Evolutionary conservation across 1,139 yeast species (phyloP).

Genomic region (Yamadazyma siamensis): DNA sequence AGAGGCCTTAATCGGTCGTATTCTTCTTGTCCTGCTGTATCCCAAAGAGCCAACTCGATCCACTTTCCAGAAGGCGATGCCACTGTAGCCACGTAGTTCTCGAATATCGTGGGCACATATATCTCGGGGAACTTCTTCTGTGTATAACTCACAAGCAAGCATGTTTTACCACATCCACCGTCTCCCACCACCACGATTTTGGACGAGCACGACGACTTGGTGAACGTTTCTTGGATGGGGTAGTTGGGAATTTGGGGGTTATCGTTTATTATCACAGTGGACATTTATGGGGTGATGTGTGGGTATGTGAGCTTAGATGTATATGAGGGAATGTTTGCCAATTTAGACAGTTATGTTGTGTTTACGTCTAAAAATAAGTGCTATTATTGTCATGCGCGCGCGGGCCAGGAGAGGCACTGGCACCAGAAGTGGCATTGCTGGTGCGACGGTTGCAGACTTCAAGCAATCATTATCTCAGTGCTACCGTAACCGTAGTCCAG

Average conservation of each 20-base stretch:
- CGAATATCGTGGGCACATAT: conserved; percentile 89
- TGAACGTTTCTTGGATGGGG: conserved; percentile 28
- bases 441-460: too few species aligned
- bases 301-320: neutral
- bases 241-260: conserved; percentile 40
- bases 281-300: conserved; percentile 1
- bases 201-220: conserved; percentile 40
- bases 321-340: neutral
- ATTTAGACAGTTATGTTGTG: too few species aligned
- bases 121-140: conserved; percentile 72
- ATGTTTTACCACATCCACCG: conserved; percentile 94
- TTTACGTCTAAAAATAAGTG: too few species aligned
- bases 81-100: conserved; percentile 72
- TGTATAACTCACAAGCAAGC: conserved; percentile 76
- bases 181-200: conserved; percentile 90
- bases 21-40: conserved; percentile 94
- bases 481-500: too few species aligned
- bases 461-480: too few species aligned
- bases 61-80: conserved; percentile 50
- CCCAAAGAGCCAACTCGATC: conserved; percentile 80
- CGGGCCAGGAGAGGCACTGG: too few species aligned
- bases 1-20: conserved; percentile 82
- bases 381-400: too few species aligned
- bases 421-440: too few species aligned
- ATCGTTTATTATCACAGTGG: conserved; percentile 31